A percentile compares a stretch with the other conserved stretches of the same genome.
These are phyloP conservation scores for Rhizophora apiculata DNA, from an alignment of 345 rosid species.

Conservation along the genomic window DNA sequence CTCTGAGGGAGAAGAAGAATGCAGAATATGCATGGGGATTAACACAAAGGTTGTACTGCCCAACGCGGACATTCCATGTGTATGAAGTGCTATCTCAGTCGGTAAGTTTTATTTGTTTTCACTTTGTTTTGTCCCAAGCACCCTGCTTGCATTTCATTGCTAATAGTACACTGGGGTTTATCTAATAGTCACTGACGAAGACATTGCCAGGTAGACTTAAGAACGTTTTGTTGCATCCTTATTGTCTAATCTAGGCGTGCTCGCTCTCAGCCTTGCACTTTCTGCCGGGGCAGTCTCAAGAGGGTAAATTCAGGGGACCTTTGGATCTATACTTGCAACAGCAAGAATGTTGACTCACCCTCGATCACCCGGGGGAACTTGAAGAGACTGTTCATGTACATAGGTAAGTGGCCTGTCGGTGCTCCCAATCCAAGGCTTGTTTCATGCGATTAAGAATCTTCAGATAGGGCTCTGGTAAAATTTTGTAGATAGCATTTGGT, in stretches of 20 bases:
- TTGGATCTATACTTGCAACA: conserved; percentile 57
- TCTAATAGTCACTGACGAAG: too few species aligned
- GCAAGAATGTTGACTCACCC: conserved; percentile 47
- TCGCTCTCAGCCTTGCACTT: conserved; percentile 80
- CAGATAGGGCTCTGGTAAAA: not conserved
- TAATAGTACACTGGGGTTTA: too few species aligned
- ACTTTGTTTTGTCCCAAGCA: not conserved
- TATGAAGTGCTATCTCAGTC: conserved; percentile 61
- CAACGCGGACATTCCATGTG: conserved; percentile 79
- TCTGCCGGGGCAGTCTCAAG: conserved; percentile 77
- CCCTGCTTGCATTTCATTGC: not conserved
- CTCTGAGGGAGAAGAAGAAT: conserved; percentile 80
- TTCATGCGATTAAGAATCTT: conserved; percentile 28
- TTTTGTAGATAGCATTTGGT: conserved; percentile 7
- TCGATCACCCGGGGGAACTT: conserved; percentile 54
- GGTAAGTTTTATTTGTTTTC: conserved; percentile 33
- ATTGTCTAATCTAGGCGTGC: conserved; percentile 37
- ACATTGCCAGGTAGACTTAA: not conserved
- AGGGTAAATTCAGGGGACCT: conserved; percentile 74
- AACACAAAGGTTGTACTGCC: conserved; percentile 68
- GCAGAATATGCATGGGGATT: conserved; percentile 87
- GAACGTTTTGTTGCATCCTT: not conserved
- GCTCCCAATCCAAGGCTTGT: conserved; percentile 40
- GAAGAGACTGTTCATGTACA: conserved; percentile 58
- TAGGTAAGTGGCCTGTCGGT: conserved; percentile 58